Evolutionary conservation across 805 yeast species (phyloP).

Genomic region (Yarrowia sp.): DNA sequence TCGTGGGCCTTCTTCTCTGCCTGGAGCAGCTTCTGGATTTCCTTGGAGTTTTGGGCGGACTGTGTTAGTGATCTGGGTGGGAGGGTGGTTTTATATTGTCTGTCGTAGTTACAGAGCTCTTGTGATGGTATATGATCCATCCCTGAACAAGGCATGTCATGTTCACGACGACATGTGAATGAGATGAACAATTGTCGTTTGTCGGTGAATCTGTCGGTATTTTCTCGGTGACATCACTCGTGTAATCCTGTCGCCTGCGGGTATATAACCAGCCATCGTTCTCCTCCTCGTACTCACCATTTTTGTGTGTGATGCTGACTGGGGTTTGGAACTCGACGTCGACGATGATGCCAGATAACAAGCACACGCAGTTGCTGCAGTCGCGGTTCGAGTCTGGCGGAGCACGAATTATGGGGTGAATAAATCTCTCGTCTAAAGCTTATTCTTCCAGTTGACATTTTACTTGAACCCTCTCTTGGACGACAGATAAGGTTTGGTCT

Average conservation of each 20-base stretch:
- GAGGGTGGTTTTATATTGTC: background rate
- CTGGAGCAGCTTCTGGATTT: conserved; percentile 74
- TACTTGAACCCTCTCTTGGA: background rate
- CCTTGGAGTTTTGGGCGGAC: conserved; percentile 59
- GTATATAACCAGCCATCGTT: too few species aligned
- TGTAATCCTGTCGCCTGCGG: too few species aligned
- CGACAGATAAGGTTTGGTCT: conserved; percentile 2
- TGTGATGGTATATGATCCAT: too few species aligned
- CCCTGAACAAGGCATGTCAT: background rate
- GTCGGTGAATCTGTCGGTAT: too few species aligned
- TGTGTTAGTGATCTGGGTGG: conserved; percentile 40
- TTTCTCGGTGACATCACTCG: background rate
- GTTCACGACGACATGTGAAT: background rate
- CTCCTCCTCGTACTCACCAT: conserved; percentile 16
- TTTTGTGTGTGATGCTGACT: conserved; percentile 23
- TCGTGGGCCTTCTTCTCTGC: conserved; percentile 98
- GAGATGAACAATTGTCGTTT: too few species aligned
- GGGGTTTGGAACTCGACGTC: conserved; percentile 10
- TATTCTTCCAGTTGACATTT: background rate
- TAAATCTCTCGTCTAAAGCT: background rate
- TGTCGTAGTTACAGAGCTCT: too few species aligned
- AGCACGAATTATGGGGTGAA: background rate
- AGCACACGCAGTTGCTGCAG: conserved; percentile 21
- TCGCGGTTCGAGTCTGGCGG: conserved; percentile 13
- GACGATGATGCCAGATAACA: conserved; percentile 39